A percentile compares a stretch with the other conserved stretches of the same genome.
These are phyloP conservation scores for Pelargonium cotyledonis DNA, from an alignment of 441 rosid genomes.

Conservation along the genomic window DNA sequence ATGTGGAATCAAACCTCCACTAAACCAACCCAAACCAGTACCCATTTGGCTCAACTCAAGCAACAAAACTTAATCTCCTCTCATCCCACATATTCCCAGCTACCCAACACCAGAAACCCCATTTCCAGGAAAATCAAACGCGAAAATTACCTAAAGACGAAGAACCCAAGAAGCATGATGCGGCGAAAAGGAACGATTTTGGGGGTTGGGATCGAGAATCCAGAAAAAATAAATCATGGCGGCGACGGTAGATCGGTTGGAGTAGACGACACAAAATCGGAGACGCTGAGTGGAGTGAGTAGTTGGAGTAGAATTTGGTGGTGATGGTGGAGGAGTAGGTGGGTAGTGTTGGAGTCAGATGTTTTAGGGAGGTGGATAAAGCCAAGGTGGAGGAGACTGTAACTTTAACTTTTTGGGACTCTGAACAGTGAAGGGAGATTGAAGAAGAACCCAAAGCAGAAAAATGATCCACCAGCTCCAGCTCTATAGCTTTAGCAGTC, in stretches of 20 bases:
- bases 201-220: not conserved
- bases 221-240: not conserved
- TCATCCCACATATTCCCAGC: too few species aligned
- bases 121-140: too few species aligned
- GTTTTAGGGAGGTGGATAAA: not conserved
- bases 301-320: not conserved
- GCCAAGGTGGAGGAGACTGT: too few species aligned
- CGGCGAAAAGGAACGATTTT: not conserved
- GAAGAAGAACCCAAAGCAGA: not conserved
- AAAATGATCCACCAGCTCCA: not conserved
- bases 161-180: not conserved
- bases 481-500: too few species aligned
- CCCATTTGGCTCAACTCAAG: too few species aligned
- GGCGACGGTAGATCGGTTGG: not conserved
- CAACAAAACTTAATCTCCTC: too few species aligned
- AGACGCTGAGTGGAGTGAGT: not conserved
- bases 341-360: slow-evolving; percentile 1
- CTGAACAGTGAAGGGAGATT: not conserved
- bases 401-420: not conserved
- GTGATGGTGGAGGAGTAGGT: not conserved
- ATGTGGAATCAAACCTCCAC: too few species aligned
- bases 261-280: not conserved
- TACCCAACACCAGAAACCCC: too few species aligned
- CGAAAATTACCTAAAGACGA: too few species aligned
- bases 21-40: too few species aligned